phyloP scores from a whole-genome alignment of 805 yeast genomes.

The Candida hispaniensis region DNA sequence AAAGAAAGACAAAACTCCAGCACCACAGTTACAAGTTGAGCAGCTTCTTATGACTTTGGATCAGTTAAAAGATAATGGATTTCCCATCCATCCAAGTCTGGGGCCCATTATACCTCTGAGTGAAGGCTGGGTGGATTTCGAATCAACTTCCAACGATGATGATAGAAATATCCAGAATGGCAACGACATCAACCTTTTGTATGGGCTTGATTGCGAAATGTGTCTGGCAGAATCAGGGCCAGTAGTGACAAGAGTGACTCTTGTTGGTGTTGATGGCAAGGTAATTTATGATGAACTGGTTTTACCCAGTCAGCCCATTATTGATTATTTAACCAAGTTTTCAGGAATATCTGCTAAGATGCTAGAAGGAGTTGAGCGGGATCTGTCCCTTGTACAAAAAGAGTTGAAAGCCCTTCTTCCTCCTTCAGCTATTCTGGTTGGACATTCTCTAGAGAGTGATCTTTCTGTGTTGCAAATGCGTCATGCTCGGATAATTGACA shows the following conservation, averaged over 20 bases:
- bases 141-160: conserved; percentile 34
- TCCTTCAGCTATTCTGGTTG: conserved; percentile 57
- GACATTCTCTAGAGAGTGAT: conserved; percentile 86
- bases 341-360: conserved; percentile 79
- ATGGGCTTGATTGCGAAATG: conserved; percentile 92
- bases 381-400: conserved; percentile 56
- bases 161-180: too few relatives aligned
- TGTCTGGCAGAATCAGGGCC: conserved; percentile 52
- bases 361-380: conserved; percentile 51
- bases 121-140: conserved; percentile 47
- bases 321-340: conserved; percentile 69
- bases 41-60: conserved; percentile 44
- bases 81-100: conserved; percentile 48
- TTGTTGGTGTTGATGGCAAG: conserved; percentile 52
- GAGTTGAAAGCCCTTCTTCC: conserved; percentile 40
- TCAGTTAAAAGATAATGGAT: conserved; percentile 40
- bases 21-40: conserved; percentile 32
- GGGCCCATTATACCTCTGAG: conserved; percentile 19
- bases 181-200: conserved; percentile 46
- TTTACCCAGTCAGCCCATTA: conserved; percentile 62
- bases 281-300: conserved; percentile 65
- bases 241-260: conserved; percentile 66
- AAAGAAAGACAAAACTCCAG: conserved; percentile 32
- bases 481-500: conserved; percentile 72
- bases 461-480: conserved; percentile 55